These are phyloP conservation scores for Closterium sp. DNA, from an alignment of 139 green algal genomes.

Conservation along the genomic window DNA sequence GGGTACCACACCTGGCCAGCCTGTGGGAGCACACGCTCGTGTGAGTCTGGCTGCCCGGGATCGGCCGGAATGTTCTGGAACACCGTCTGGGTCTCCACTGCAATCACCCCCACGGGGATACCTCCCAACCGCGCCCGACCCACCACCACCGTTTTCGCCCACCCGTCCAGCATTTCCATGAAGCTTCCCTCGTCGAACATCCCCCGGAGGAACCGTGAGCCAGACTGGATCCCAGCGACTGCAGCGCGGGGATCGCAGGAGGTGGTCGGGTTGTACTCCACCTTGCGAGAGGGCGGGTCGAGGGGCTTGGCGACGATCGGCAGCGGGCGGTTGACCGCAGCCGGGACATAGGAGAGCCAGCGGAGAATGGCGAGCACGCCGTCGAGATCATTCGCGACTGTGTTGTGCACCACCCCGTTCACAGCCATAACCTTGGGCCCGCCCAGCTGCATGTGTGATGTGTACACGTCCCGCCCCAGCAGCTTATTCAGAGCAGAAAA, in stretches of 20 bases:
- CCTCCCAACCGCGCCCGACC: slow-evolving; percentile 90
- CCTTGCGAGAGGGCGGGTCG: slow-evolving; percentile 66
- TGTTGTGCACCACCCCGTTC: slow-evolving; percentile 92
- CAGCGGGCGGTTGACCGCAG: slow-evolving; percentile 56
- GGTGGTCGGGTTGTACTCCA: slow-evolving; percentile 53
- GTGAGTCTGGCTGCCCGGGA: slow-evolving; percentile 72
- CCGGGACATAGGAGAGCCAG: slow-evolving; percentile 50
- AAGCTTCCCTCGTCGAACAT: slow-evolving; percentile 51
- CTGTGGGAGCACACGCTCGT: slow-evolving; percentile 46
- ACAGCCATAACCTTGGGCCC: slow-evolving; percentile 90
- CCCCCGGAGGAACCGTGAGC: slow-evolving; percentile 16
- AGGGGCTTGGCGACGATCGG: slow-evolving; percentile 55
- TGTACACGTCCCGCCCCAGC: slow-evolving; percentile 87
- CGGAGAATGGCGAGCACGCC: slow-evolving; percentile 53
- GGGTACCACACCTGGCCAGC: slow-evolving; percentile 90
- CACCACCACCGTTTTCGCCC: slow-evolving; percentile 89
- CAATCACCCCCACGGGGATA: slow-evolving; percentile 88
- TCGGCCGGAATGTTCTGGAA: slow-evolving; percentile 85
- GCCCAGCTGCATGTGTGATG: slow-evolving; percentile 93
- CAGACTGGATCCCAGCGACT: slow-evolving; percentile 2
- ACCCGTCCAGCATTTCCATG: slow-evolving; percentile 60
- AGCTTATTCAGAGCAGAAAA: slow-evolving; percentile 98
- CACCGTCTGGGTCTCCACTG: slow-evolving; percentile 84
- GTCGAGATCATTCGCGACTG: slow-evolving; percentile 91
- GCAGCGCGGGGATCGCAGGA: slow-evolving; percentile 40